Base-by-base conservation (phyloP, 2,329 filamentous ascomycete genomes). In the Pseudogymnoascus sp. region DNA sequence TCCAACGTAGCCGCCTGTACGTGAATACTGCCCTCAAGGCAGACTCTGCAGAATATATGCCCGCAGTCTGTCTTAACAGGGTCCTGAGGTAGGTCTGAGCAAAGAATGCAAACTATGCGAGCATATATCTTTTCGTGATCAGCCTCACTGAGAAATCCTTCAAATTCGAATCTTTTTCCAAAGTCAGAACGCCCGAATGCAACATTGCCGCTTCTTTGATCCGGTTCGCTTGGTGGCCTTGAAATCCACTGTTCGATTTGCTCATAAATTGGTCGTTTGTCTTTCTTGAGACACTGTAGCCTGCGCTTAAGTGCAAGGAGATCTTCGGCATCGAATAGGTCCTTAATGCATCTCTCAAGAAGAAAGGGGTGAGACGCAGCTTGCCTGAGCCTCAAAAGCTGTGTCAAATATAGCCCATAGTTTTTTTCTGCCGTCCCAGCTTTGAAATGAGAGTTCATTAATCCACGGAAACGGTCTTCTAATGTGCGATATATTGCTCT, bases 401-500 rank as follows among this genome's bases (percentile, higher is more conserved):
- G 68, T n/a, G 70, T 67, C 60, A 71, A 64, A 23, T 67, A 68
- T 12, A 61, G 2, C 4, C 59, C 59, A 38, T 69, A 71, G 15
- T 65, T 68, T 3, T 61, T 57, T 6, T 61, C 55, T 0, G 62
- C 60, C 12, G 64, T 64, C 3, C 63, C 64, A 3, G 60, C 56
- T 1, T 60, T 59, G 23, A 71, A 65, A 33, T 62, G 68, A 1
- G 10, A 12, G 41, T 71, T 71, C 13, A 71, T 61, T 23, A 63
- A 67, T 0, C 55, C 26, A 1, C 69, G 67, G 58, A 71, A 70
- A 12, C 68, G 61, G 10, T 68, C 65, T 39, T 70, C 68, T 67
- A 84, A 77, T 52, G 81, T 77, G 1, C 77, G 71, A 62, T 84
- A 84, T 30, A 85, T 74, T 2, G 72, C 71, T 1, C 74, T 71